phyloP scores from a whole-genome alignment of 108 stramenopile genomes.

The Nitzschia palea region DNA sequence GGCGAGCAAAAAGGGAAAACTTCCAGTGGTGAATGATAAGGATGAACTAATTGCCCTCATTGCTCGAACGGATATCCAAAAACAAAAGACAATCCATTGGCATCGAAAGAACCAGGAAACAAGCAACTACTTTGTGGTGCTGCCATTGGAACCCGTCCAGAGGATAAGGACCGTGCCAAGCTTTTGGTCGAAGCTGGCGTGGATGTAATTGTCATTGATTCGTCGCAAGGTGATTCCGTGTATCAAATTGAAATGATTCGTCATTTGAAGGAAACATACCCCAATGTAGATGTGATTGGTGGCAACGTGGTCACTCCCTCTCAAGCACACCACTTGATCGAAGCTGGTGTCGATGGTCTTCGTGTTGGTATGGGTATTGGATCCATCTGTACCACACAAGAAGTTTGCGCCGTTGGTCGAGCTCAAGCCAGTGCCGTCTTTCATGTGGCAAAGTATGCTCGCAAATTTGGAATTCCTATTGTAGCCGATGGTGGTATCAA shows the following conservation, averaged over 20 bases:
- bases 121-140: constrained; percentile 98
- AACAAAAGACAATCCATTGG: constrained; percentile 96
- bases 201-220: constrained; percentile 99
- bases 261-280: constrained; percentile 86
- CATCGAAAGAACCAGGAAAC: constrained; percentile 90
- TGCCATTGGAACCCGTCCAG: constrained; percentile 97
- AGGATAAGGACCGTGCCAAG: constrained; percentile 89
- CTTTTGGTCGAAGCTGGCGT: constrained; percentile 96
- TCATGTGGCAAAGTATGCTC: constrained; percentile 94
- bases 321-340: constrained; percentile 96
- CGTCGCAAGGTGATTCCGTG: constrained; percentile 97
- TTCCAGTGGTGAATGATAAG: constrained; percentile 96
- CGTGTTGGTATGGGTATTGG: constrained; percentile 99
- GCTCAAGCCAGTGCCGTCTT: constrained; percentile 99
- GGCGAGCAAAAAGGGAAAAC: constrained; percentile 96
- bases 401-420: constrained; percentile 98
- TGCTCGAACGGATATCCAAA: constrained; percentile 97
- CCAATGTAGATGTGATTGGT: constrained; percentile 94
- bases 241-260: constrained; percentile 98
- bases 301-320: constrained; percentile 98
- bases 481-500: constrained; percentile 99
- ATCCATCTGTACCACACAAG: constrained; percentile 99
- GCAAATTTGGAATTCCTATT: constrained; percentile 94
- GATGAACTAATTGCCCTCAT: constrained; percentile 97
- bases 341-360: constrained; percentile 99